Base-by-base conservation (phyloP, 2,329 filamentous ascomycete species). In the Neurospora crassa region DNA sequence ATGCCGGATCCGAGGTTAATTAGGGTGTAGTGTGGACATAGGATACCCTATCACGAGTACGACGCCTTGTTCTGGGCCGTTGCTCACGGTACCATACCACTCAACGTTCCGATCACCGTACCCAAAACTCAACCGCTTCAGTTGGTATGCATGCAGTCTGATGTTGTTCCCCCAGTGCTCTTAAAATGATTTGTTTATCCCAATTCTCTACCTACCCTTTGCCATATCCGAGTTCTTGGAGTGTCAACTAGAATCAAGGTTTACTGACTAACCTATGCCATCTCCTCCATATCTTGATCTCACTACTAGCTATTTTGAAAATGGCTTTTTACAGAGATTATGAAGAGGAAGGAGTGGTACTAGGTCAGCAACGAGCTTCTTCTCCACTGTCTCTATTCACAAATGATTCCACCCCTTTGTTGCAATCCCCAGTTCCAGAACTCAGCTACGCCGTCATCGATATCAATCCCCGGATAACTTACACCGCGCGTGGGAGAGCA, bases 371-470 rank as follows among this genome's bases (percentile, higher is more conserved):
- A 10, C 53, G 53, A 59, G 16, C 53, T 59, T 59, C 53, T 34
- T 59, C 53, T 34, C 14, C 53, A 18, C 34, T 24, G 16, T 59
- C 53, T 34, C 18, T 59, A 11, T 59, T 12, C 53, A 34, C 53
- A 59, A 34, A 18, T 18, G 53, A 34, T 11, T 59, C 24, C 24
- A 59, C 53, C 3, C 53, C 24, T 14, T 34, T 59, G 14, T 59
- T 59, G 18, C 53, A 59, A 34, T 18, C 53, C 53, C 53, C 53
- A 10, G 24, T 59, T 18, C 24, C 53, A 16, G 53, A 59, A 59
- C 24, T 69, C 67, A 20, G 67, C 71, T 34, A 70, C 71, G 43
- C 68, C 70, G 34, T 67, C 68, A 2, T 41, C 34, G 18, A 59
- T 67, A 8, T 37, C 47, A 63, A 24, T 45, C 45, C 14, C 45